Evolutionary conservation across 176 grass and related monocot species (phyloP), one percentile per base, ranked within the genome.

Genomic region (Carex myosuroides): DNA sequence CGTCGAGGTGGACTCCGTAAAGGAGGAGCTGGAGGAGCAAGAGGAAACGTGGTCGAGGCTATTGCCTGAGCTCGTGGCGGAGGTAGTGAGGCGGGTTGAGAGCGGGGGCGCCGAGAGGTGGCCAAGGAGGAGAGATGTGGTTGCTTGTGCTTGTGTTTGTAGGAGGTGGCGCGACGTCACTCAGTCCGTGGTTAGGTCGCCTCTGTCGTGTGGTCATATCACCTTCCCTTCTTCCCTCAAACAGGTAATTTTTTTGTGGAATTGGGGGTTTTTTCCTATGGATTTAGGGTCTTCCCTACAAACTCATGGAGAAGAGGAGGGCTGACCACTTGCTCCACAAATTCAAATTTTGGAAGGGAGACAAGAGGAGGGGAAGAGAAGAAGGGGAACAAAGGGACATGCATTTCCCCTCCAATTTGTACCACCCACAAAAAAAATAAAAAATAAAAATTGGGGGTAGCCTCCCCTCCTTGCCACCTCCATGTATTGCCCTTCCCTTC

Each of bases 181-280:
- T 13, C 50, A 73, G 32, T 84, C 86, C 0, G 80, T 96, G 85
- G 91, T 99, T 4, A 81, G 91, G 0, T 87, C 93, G 22, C 88
- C 88, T 86, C 53, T 89, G 39, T 89, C 95, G 82, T 90, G 86
- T 82, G 96, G 96, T 54, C 89, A 88, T 83, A 99, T 96, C 85
- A 96, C 97, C 71, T 99, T 99, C 84, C 90, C 88, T 5, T 94
- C 93, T 17, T 99, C 93, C 64, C 91, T 99, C 64, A 99, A 95
- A 70, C 89, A 94, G 97, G 97, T 99, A 65, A 79, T 37, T 64
- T 74, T 64, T 5, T 48, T 80, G 37, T 39, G 0, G 17, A 22
- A 56, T 76, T 24, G 14, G 41, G 35, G 53, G 30, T 32, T 18
- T 21, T 48, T 1, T 16, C 16, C 7, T 54, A 13, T 57, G 5